These are phyloP conservation scores for Argentina anserina DNA, from an alignment of 306 rosid genomes.

Conservation along the genomic window DNA sequence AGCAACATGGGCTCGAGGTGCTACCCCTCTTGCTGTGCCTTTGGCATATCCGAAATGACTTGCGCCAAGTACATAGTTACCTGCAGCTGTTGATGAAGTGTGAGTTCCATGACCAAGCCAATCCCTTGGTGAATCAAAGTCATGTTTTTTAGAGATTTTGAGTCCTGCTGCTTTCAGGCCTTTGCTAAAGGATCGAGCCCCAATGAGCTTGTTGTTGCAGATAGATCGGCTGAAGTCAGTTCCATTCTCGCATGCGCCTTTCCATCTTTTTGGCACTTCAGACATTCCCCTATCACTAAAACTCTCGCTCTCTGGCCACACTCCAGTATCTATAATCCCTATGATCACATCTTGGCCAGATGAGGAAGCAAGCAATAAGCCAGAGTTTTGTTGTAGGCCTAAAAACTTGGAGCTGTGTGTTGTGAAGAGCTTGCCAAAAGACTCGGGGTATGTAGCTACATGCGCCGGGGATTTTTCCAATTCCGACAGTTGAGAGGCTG, in stretches of 20 bases:
- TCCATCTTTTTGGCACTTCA: constrained; percentile 21
- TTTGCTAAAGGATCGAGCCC: too few relatives aligned
- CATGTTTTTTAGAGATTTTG: neutral
- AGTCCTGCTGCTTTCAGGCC: neutral
- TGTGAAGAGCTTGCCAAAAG: constrained; percentile 10
- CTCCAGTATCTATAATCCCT: constrained; percentile 17
- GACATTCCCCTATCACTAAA: constrained; percentile 24
- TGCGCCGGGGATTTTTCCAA: neutral
- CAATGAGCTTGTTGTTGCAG: constrained; percentile 29
- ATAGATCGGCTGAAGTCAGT: constrained; percentile 9
- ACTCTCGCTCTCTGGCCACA: constrained; percentile 36
- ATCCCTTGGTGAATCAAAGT: constrained; percentile 11
- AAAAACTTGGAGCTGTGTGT: constrained; percentile 18
- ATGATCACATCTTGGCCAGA: constrained; percentile 12
- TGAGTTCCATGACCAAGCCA: constrained; percentile 22
- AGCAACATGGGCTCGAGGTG: constrained; percentile 11
- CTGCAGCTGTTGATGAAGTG: constrained; percentile 20
- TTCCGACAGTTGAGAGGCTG: neutral
- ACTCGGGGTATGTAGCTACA: neutral
- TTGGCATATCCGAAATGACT: constrained; percentile 23
- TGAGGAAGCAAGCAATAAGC: constrained; percentile 28
- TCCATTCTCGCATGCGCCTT: constrained; percentile 18
- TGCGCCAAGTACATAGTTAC: neutral
- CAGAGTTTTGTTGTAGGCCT: neutral
- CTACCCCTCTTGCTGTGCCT: constrained; percentile 21